Base-by-base conservation (phyloP, 495 filamentous ascomycete species). In the Hyaloscypha finlandica region DNA sequence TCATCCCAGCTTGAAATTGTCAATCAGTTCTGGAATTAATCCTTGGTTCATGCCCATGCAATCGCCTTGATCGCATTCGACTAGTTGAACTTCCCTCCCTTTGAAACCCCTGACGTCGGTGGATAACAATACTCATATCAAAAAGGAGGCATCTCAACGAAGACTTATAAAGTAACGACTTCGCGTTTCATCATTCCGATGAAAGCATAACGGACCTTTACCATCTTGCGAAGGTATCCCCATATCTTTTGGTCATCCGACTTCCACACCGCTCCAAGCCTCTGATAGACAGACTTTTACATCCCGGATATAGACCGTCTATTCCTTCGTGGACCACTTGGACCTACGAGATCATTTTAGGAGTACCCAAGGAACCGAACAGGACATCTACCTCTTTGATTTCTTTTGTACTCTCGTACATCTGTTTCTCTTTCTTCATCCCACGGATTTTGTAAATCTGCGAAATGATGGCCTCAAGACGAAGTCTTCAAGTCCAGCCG, bases 381-480 rank as follows among this genome's bases (percentile, higher is more conserved):
- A 37, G 59, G 61, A 55, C 3, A 53, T 55, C 66, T 68, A 57
- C 58, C 31, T 61, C 61, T 53, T 64, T 54, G 35, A 59, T 68
- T 71, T 67, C 59, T 56, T 74, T 69, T 69, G 59, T 70, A 59
- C 35, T 59, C 33, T 67, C 66, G 55, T 69, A 65, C 63, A 60
- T 56, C 32, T 67, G 29, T 64, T 32, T 68, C 59, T 70, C 58
- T 68, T 64, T 63, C 54, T 70, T 56, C 39, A 39, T 69, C 5
- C 45, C 54, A 29, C 39, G 54, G 63, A 62, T 31, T 66, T 61
- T 63, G 12, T 22, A 61, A 56, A 33, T 53, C 64, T 59, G 48
- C 63, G 56, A 64, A n/a, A 74, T 71, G 64, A 74, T 74, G 69
- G 63, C 72, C 14, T 62, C 69, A 63, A 71, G 67, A 70, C 68